Base-by-base conservation (phyloP, 139 green algal species). In the Chlorella sorokiniana region DNA sequence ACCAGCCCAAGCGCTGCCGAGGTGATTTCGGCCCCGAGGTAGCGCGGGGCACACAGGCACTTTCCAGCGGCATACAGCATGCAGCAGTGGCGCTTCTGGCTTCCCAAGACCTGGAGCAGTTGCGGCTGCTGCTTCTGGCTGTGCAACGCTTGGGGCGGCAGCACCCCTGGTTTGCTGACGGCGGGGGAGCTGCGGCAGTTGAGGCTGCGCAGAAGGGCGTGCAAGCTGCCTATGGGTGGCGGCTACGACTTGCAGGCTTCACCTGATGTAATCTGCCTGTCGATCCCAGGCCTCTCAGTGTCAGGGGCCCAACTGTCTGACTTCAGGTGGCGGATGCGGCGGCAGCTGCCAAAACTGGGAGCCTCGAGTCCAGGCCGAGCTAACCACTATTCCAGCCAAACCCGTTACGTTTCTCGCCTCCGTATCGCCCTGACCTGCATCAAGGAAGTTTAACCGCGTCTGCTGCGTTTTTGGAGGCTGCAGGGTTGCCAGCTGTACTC, bases 71-170 rank as follows among this genome's bases (percentile, higher is more conserved):
- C 45, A 48, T 78, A 20, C 48, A 78, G 44, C 45, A 79, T 35
- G 79, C 52, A 4, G 81, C 65, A 3, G 25, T 20, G 20, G 42
- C 29, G 9, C 70, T 84, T 31, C 45, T 86, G 25, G 48, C 64
- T 16, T 37, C 37, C 1, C 25, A 20, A 14, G 45, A 82, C 40
- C 52, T 88, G 44, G 81, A 88, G 31, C 76, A 76, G 22, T 29
- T 86, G 45, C 62, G 75, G 1, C 54, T 41, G 44, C 38, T 86
- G 61, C 69, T 86, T 76, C 78, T 42, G 37, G 73, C 70, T 6
- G 38, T 81, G 33, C 33, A n/a, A 35, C 62, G 44, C 0, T 44
- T 76, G 27, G 81, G 71, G 16, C 0, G 20, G 35, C 35, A 35
- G 35, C 45, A 76, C 11, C 27, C 59, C 9, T 73, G 62, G 59